Percentiles rank a stretch among this genome's conserved stretches.
phyloP scores from a whole-genome alignment of 1,139 yeast species.

The Lodderomyces elongisporus region DNA sequence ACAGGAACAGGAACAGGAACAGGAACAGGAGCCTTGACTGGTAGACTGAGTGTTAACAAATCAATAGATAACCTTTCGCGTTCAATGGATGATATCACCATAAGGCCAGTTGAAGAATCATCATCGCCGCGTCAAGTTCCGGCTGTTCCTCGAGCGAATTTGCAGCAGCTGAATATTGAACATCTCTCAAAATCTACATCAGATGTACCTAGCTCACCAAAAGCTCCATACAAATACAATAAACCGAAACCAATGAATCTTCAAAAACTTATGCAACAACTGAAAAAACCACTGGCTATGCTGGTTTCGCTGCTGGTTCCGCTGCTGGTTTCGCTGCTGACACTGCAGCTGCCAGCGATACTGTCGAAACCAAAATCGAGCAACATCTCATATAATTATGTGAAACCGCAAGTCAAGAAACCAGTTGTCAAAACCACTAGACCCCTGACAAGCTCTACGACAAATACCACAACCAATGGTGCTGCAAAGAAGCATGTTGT shows the following conservation, averaged over 20 bases:
- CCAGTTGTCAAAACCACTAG: constrained; percentile 5
- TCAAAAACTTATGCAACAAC: constrained; percentile 17
- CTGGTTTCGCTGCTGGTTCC: no score
- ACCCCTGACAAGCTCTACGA: constrained; percentile 2
- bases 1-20: no score
- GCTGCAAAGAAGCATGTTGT: no score
- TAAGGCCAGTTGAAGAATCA: constrained; percentile 14
- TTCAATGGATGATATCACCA: constrained; percentile 18
- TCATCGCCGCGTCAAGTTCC: constrained; percentile 5
- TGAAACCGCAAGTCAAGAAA: constrained; percentile 10
- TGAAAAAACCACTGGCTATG: constrained; percentile 15
- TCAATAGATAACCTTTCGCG: constrained; percentile 4
- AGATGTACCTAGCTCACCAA: constrained; percentile 9
- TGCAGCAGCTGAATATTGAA: constrained; percentile 2
- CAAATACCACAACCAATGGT: constrained; percentile 6
- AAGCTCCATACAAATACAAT: constrained; percentile 30
- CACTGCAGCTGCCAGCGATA: constrained; percentile 8
- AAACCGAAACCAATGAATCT: constrained; percentile 42
- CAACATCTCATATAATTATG: constrained; percentile 30
- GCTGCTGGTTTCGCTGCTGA: no score
- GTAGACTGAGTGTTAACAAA: no score
- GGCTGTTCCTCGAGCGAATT: background rate
- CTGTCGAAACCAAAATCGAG: constrained; percentile 12
- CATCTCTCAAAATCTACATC: constrained; percentile 11
- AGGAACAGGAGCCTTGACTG: no score